phyloP scores from a whole-genome alignment of 176 grass and related monocot genomes.

The Metroxylon sagu region DNA sequence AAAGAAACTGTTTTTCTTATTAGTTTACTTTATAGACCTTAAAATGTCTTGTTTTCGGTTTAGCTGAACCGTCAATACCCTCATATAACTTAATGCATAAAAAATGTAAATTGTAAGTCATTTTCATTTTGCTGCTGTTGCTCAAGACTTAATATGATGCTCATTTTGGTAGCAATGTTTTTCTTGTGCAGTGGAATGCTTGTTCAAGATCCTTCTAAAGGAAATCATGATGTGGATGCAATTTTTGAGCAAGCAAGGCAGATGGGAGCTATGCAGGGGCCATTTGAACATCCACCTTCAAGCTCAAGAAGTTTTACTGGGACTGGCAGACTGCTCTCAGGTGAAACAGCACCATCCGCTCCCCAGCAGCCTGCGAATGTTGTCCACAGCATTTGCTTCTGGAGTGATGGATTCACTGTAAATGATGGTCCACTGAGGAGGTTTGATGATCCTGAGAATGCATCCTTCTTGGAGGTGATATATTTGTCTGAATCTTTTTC shows the following conservation, averaged over 20 bases:
- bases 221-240: slow-evolving; percentile 34
- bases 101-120: no score
- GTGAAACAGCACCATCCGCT: slow-evolving; percentile 45
- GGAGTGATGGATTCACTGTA: slow-evolving; percentile 82
- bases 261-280: slow-evolving; percentile 50
- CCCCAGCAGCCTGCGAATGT: slow-evolving; percentile 27
- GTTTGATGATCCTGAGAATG: slow-evolving; percentile 74
- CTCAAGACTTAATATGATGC: no score
- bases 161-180: no score
- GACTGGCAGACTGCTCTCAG: slow-evolving; percentile 61
- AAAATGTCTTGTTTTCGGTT: no score
- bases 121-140: no score
- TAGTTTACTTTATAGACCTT: no score
- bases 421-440: slow-evolving; percentile 80
- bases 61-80: no score
- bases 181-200: slow-evolving; percentile 62
- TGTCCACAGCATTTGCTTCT: slow-evolving; percentile 66
- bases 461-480: slow-evolving; percentile 73
- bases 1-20: no score
- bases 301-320: slow-evolving; percentile 73
- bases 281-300: slow-evolving; percentile 37
- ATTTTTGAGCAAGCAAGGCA: slow-evolving; percentile 72
- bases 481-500: slow-evolving; percentile 4
- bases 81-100: no score
- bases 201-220: slow-evolving; percentile 90